A percentile compares a stretch with the other conserved stretches of the same genome.
Conservation (phyloP, 2,329 filamentous ascomycete genomes). For the Hypomyces rosellus region DNA sequence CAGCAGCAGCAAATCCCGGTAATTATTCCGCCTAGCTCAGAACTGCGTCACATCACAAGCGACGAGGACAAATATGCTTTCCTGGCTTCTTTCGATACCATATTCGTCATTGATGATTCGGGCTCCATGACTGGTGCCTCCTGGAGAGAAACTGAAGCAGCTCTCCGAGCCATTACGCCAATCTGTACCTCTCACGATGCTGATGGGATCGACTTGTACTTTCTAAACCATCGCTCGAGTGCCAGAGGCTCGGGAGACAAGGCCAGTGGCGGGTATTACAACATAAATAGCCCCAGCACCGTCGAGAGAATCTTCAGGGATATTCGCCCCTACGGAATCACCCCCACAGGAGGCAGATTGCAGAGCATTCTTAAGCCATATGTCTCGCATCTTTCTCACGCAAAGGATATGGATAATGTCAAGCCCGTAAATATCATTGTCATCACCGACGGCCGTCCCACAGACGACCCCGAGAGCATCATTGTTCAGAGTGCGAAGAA, state of each 20-base stretch:
- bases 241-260: slow-evolving; percentile 31
- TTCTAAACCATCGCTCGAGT: slow-evolving; percentile 63
- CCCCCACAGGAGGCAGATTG: slow-evolving; percentile 69
- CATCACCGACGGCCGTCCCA: slow-evolving; percentile 80
- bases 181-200: slow-evolving; percentile 74
- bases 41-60: slow-evolving; percentile 23
- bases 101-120: slow-evolving; percentile 91
- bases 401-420: slow-evolving; percentile 38
- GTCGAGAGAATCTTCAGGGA: slow-evolving; percentile 65
- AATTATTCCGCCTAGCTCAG: neutral
- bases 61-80: slow-evolving; percentile 69
- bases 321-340: slow-evolving; percentile 59
- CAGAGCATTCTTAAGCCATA: slow-evolving; percentile 69
- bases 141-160: slow-evolving; percentile 69
- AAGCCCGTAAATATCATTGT: slow-evolving; percentile 89
- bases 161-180: slow-evolving; percentile 67
- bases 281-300: slow-evolving; percentile 50
- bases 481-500: slow-evolving; percentile 62
- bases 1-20: slow-evolving; percentile 10
- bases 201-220: slow-evolving; percentile 87
- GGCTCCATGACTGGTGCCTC: slow-evolving; percentile 71
- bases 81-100: slow-evolving; percentile 72
- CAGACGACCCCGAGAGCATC: slow-evolving; percentile 68
- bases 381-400: slow-evolving; percentile 37
- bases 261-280: slow-evolving; percentile 52